These are phyloP conservation scores for Nothophytophthora sp. DNA, from an alignment of 352 stramenopile genomes.

Conservation along the genomic window DNA sequence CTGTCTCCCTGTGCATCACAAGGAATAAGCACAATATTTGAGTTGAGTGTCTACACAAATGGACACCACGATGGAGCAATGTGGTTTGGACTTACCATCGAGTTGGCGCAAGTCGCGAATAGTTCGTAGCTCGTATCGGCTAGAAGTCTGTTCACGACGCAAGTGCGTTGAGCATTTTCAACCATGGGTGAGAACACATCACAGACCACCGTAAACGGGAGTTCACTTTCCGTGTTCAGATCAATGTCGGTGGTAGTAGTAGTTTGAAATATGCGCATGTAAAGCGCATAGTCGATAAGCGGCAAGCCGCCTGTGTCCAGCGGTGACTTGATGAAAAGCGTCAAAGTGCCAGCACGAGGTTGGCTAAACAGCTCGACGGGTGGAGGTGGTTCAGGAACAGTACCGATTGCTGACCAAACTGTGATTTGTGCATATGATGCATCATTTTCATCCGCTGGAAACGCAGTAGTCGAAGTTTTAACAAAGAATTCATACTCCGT, in stretches of 20 bases:
- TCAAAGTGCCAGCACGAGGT: conserved; percentile 34
- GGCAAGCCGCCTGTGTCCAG: conserved; percentile 36
- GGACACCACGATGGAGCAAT: too few relatives aligned
- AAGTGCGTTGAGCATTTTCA: conserved; percentile 10
- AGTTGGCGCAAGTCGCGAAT: conserved; percentile 43
- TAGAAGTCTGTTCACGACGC: conserved; percentile 39
- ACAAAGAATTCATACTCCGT: conserved; percentile 41
- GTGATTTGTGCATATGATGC: conserved; percentile 18
- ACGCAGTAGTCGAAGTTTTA: conserved; percentile 21
- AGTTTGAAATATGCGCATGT: too few relatives aligned
- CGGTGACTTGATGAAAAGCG: conserved; percentile 29
- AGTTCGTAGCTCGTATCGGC: conserved; percentile 44
- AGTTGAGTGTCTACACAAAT: too few relatives aligned
- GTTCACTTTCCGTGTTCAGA: too few relatives aligned
- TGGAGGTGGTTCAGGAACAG: conserved; percentile 13
- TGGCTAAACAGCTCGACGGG: conserved; percentile 13
- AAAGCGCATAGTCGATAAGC: conserved; percentile 35
- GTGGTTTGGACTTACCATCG: conserved; percentile 30
- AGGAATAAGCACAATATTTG: too few relatives aligned
- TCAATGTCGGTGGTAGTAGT: too few relatives aligned
- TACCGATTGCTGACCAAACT: conserved; percentile 21
- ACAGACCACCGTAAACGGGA: conserved; percentile 26
- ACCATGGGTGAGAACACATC: conserved; percentile 1
- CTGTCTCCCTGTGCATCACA: conserved; percentile 48
- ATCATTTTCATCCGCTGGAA: conserved; percentile 6